Evolutionary conservation across 2,329 filamentous ascomycete genomes (phyloP), one percentile per base, ranked within the genome.

Genomic region (Ascocoryne sarcoides): DNA sequence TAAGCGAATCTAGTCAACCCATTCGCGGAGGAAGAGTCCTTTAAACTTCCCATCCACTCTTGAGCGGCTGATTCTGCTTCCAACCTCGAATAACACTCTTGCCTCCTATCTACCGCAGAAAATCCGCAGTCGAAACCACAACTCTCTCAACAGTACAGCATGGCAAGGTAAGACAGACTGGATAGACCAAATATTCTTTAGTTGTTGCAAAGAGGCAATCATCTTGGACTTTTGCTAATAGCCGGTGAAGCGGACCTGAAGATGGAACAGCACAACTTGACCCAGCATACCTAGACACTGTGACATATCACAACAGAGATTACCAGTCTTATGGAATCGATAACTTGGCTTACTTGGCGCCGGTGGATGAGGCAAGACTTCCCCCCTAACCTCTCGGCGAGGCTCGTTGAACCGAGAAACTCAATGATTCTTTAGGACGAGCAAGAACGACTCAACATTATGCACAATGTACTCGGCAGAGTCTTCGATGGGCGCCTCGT

Each of bases 271-370:
- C 12, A 12, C 23, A 26, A 39, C 63, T 84, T 50, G 77, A 82
- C 60, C 69, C 71, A 40, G 63, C 63, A 32, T 76, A 75, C 54
- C 65, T 73, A 49, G 71, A 80, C 53, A 79, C 73, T 4, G 62
- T 82, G 43, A 65, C 67, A 12, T 65, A 79, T 49, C 67, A 79
- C 58, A 77, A 76, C 45, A 71, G 83, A 56, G 68, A 71, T 34
- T 87, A 77, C 58, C 82, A 87, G 50, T 70, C 71, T 55, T 78
- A 80, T 62, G 72, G 82, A 15, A 60, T 86, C 39, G 70, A 78
- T 20, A 76, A 81, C 50, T 67, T 66, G 26, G 71, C 76, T 46
- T 84, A 83, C 57, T 80, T 83, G 51, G 74, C 68, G 33, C 83
- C 83, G 7, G 67, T 83, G 42, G 83, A 87, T 56, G 80, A 85